Conservation (phyloP, 1,139 yeast species). For the Zygosaccharomyces sapae region DNA sequence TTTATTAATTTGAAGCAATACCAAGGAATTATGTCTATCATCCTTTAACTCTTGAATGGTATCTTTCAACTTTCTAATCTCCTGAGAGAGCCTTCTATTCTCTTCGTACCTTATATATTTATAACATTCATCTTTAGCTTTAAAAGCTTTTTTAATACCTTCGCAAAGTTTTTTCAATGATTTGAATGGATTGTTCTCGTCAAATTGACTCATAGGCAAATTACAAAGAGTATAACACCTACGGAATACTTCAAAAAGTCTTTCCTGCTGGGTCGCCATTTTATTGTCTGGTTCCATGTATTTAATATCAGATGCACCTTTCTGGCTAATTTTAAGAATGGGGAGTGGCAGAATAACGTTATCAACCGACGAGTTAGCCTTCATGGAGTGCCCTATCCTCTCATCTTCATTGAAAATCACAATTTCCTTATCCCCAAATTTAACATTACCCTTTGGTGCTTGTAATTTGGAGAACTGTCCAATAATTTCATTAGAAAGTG, state of each 20-base stretch:
- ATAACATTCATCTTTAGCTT: conserved; percentile 7
- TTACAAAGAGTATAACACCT: conserved; percentile 9
- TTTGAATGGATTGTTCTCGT: neutral
- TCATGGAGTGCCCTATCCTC: neutral
- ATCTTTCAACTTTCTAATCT: neutral
- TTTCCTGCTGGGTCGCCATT: neutral
- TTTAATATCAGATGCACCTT: neutral
- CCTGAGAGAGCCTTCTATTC: neutral
- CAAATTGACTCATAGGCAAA: conserved; percentile 6
- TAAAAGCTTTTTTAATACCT: conserved; percentile 6
- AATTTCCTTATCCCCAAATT: neutral
- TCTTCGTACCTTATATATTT: conserved; percentile 4
- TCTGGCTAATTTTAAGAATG: neutral
- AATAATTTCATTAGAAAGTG: neutral
- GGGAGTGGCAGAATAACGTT: neutral
- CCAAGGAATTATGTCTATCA: conserved; percentile 1
- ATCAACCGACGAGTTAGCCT: neutral
- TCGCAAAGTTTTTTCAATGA: conserved; percentile 1
- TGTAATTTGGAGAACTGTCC: neutral
- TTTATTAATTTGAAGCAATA: conserved; percentile 2
- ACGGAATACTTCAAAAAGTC: neutral
- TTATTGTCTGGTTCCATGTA: neutral
- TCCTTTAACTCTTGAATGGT: neutral
- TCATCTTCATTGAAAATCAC: neutral
- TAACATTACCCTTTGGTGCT: neutral